A percentile compares a stretch with the other conserved stretches of the same genome.
phyloP scores from a whole-genome alignment of 805 yeast genomes.

The Lipomyces japonicus region DNA sequence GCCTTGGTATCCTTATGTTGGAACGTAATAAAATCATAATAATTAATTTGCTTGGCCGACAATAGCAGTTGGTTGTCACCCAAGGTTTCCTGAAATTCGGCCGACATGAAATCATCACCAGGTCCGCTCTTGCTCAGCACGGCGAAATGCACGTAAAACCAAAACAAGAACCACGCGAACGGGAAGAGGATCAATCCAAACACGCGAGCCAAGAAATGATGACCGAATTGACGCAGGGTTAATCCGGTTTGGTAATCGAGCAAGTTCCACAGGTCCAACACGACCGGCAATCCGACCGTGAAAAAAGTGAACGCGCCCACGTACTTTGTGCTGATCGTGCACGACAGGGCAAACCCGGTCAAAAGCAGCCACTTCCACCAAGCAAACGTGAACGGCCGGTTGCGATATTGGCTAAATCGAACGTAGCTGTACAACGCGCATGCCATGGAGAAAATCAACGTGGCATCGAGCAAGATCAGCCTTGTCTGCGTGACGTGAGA shows the following conservation, averaged over 20 bases:
- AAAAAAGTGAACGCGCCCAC: slow-evolving; percentile 91
- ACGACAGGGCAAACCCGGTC: slow-evolving; percentile 83
- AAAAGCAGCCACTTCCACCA: slow-evolving; percentile 89
- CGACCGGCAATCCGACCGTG: slow-evolving; percentile 82
- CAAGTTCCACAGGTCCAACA: slow-evolving; percentile 81
- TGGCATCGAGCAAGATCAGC: slow-evolving; percentile 86
- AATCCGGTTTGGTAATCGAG: slow-evolving; percentile 69
- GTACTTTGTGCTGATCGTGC: slow-evolving; percentile 92
- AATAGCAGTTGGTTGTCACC: slow-evolving; percentile 75
- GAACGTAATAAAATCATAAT: slow-evolving; percentile 69
- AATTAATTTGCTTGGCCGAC: slow-evolving; percentile 68
- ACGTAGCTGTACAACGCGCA: slow-evolving; percentile 73
- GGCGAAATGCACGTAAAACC: slow-evolving; percentile 90
- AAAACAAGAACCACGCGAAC: slow-evolving; percentile 70
- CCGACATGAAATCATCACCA: slow-evolving; percentile 93
- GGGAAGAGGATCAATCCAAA: slow-evolving; percentile 74
- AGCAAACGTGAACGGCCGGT: slow-evolving; percentile 55
- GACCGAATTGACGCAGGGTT: slow-evolving; percentile 49
- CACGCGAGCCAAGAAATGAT: slow-evolving; percentile 74
- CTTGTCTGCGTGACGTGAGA: slow-evolving; percentile 90
- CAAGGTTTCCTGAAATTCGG: slow-evolving; percentile 89
- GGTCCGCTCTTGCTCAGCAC: slow-evolving; percentile 85
- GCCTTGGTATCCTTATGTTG: slow-evolving; percentile 77
- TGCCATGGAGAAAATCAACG: slow-evolving; percentile 79
- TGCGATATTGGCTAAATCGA: slow-evolving; percentile 68